phyloP scores from a whole-genome alignment of 2,329 filamentous ascomycete species.

The Stromatinia cepivora region DNA sequence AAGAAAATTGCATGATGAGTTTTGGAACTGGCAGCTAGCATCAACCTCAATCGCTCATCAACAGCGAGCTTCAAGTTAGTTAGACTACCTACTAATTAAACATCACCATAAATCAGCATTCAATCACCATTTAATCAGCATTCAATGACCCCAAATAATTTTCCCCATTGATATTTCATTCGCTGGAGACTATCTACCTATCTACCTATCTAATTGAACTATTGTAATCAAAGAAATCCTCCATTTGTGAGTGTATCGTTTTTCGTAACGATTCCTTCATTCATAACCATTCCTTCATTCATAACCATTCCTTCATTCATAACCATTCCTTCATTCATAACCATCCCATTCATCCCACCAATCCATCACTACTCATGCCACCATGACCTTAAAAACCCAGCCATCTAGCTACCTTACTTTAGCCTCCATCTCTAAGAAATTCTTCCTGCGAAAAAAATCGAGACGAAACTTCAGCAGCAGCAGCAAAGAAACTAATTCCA shows the following conservation, averaged over 20 bases:
- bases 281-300: not conserved
- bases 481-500: not conserved
- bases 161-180: not conserved
- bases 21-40: no score
- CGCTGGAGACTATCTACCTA: slow-evolving; percentile 4
- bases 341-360: not conserved
- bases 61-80: not conserved
- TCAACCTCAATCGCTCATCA: not conserved
- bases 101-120: no score
- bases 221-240: not conserved
- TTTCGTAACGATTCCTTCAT: not conserved
- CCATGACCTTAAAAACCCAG: not conserved
- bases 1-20: no score
- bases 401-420: not conserved
- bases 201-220: not conserved
- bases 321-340: not conserved
- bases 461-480: not conserved
- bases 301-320: not conserved
- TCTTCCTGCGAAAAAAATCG: not conserved
- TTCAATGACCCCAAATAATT: no score
- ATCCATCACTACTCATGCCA: not conserved
- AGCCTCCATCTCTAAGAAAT: not conserved
- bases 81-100: not conserved
- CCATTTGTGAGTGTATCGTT: no score
- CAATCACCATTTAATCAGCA: no score